These are phyloP conservation scores for Myxozyma kluyveri DNA, from an alignment of 805 yeast species.

Conservation along the genomic window DNA sequence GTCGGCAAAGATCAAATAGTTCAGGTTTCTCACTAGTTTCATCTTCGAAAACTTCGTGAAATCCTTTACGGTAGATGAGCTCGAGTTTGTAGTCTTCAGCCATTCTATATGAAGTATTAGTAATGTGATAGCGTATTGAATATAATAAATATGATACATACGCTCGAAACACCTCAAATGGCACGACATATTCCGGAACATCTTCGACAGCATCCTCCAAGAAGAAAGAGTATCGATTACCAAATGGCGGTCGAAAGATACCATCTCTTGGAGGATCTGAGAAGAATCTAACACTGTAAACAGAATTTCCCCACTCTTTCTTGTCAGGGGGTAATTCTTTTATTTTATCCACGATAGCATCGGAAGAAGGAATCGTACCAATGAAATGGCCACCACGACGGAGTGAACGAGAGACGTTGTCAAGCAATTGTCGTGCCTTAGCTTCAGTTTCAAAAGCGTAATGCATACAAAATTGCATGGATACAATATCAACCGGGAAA, in stretches of 20 bases:
- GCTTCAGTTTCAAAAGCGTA: slow-evolving; percentile 88
- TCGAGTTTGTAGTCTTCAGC: slow-evolving; percentile 81
- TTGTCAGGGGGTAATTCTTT: slow-evolving; percentile 52
- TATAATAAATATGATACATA: slow-evolving; percentile 10
- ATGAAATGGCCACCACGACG: slow-evolving; percentile 82
- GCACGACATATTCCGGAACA: slow-evolving; percentile 95
- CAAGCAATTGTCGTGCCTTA: slow-evolving; percentile 67
- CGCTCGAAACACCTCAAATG: slow-evolving; percentile 78
- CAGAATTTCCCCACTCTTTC: slow-evolving; percentile 76
- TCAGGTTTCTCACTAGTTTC: slow-evolving; percentile 61
- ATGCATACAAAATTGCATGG: slow-evolving; percentile 90
- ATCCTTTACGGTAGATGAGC: slow-evolving; percentile 68
- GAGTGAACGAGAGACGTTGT: slow-evolving; percentile 72
- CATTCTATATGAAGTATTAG: slow-evolving; percentile 40
- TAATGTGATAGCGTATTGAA: not conserved
- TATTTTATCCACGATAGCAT: slow-evolving; percentile 69
- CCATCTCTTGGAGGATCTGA: slow-evolving; percentile 73
- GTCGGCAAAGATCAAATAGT: slow-evolving; percentile 34
- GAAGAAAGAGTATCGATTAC: slow-evolving; percentile 77
- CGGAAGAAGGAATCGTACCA: slow-evolving; percentile 93
- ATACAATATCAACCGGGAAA: slow-evolving; percentile 83
- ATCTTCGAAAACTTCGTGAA: slow-evolving; percentile 75
- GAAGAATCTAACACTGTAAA: slow-evolving; percentile 80
- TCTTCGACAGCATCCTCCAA: slow-evolving; percentile 91
- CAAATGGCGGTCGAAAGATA: slow-evolving; percentile 70